Percentiles rank a stretch among this genome's conserved stretches.
These are phyloP conservation scores for Pelargonium australe DNA, from an alignment of 441 rosid species.

Conservation along the genomic window DNA sequence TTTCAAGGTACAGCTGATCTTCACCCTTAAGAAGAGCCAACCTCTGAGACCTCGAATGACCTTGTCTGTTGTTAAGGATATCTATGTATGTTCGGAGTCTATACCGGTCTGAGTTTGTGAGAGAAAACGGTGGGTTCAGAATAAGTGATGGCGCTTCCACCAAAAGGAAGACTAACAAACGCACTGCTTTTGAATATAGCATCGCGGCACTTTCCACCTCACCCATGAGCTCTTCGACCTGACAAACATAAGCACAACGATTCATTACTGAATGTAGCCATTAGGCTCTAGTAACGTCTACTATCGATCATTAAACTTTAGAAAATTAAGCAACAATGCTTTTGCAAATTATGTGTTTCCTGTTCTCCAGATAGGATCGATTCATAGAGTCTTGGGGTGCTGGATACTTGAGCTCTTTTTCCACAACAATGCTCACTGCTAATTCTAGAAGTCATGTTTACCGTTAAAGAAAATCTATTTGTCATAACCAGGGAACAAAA, in stretches of 20 bases:
- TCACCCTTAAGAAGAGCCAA: conserved; percentile 48
- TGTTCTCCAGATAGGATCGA: too few relatives aligned
- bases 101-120: conserved; percentile 70
- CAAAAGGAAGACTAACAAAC: conserved; percentile 62
- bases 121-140: conserved; percentile 80
- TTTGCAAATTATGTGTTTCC: too few relatives aligned
- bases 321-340: too few relatives aligned
- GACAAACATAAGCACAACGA: conserved; percentile 13
- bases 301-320: too few relatives aligned
- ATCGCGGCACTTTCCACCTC: conserved; percentile 51
- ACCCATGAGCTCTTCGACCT: conserved; percentile 82
- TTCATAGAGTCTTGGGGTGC: too few relatives aligned
- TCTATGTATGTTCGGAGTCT: conserved; percentile 68
- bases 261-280: neutral
- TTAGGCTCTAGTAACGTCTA: too few relatives aligned
- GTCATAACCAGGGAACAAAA: too few relatives aligned
- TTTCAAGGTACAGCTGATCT: conserved; percentile 32
- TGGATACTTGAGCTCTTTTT: too few relatives aligned
- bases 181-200: conserved; percentile 61
- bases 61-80: conserved; percentile 56
- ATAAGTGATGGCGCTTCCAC: conserved; percentile 85
- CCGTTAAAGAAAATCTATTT: too few relatives aligned
- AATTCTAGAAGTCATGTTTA: too few relatives aligned
- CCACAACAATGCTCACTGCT: too few relatives aligned
- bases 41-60: conserved; percentile 50